Evolutionary conservation across 164 flowering plant species (phyloP), one percentile per base, ranked within the genome.

Genomic region (Protea cynaroides): DNA sequence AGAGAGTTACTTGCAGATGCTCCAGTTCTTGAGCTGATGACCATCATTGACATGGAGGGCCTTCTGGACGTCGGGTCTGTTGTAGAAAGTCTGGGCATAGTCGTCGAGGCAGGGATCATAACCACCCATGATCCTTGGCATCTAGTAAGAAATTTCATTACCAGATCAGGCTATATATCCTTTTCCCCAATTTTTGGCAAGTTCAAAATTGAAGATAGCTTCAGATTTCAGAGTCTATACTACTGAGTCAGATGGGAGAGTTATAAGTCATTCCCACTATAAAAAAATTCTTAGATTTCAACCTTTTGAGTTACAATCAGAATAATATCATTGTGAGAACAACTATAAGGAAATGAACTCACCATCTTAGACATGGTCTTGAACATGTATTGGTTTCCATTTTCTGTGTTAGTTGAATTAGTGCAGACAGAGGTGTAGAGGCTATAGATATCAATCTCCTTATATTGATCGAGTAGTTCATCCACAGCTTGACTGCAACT

Each of bases 51-150:
- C 99, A 78, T 95, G 97, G 34, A 95, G 90, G 12, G 97, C 94
- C 71, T 79, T 85, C 63, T 95, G 99, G 61, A 95, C 96, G 55
- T 95, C 96, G 13, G 71, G 70, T 69, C 84, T 84, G 73, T 87
- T 92, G 76, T 95, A 95, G 80, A 81, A 95, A 25, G 61, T 44
- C 56, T 65, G 74, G 1, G 97, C 89, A 50, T 95, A 84, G 7
- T 75, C 64, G 59, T 95, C 99, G 4, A 90, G 76, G 72, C 99
- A 95, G 1, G 99, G 99, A 66, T 95, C 97, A 63, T 83, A 95
- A 15, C 99, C 97, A 46, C 93, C 95, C 85, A 87, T 71, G 15
- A 88, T 66, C 72, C 90, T 81, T 56, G 91, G 96, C 88, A 88
- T 82, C 98, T 93, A 72, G 8, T 25, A 62, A 55, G 15, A 29